phyloP scores from a whole-genome alignment of 1,139 yeast genomes.

The Diutina catenulata region DNA sequence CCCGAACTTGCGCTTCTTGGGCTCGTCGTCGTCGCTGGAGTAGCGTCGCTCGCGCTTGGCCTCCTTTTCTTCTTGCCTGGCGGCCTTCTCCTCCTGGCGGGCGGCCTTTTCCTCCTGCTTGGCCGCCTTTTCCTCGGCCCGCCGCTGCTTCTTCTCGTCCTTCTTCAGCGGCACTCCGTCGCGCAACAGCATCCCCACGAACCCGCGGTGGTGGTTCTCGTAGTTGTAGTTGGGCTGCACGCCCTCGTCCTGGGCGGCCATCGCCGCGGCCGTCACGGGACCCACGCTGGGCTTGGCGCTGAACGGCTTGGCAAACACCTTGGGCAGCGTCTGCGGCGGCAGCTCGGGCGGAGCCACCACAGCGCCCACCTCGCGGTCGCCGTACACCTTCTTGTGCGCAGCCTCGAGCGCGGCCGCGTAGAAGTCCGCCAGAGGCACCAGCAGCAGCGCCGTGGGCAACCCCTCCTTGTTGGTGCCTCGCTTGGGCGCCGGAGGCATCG shows the following conservation, averaged over 20 bases:
- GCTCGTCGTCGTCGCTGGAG: no score
- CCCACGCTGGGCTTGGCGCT: background rate
- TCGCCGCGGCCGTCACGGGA: background rate
- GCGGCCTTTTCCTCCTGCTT: background rate
- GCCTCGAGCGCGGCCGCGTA: conserved; percentile 5
- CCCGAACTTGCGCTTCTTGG: conserved; percentile 1
- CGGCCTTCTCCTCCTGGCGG: conserved; percentile 1
- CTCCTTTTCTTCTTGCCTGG: background rate
- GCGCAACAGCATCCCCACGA: background rate
- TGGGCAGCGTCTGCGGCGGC: background rate
- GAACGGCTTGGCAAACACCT: background rate
- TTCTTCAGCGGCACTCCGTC: conserved; percentile 1
- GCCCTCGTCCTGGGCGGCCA: conserved; percentile 1
- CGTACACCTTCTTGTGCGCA: conserved; percentile 3
- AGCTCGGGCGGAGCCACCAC: background rate
- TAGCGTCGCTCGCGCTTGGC: no score
- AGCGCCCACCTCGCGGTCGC: background rate
- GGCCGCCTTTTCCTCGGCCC: background rate
- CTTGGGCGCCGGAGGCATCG: no score
- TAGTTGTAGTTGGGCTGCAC: conserved; percentile 2
- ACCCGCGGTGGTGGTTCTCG: conserved; percentile 4
- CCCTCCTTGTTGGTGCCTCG: background rate
- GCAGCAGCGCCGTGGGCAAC: background rate
- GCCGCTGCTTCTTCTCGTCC: conserved; percentile 1
- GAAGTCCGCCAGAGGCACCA: conserved; percentile 4